A percentile compares a stretch with the other conserved stretches of the same genome.
phyloP scores from a whole-genome alignment of 768 basidiomycete species.

The Termitomyces sp. region DNA sequence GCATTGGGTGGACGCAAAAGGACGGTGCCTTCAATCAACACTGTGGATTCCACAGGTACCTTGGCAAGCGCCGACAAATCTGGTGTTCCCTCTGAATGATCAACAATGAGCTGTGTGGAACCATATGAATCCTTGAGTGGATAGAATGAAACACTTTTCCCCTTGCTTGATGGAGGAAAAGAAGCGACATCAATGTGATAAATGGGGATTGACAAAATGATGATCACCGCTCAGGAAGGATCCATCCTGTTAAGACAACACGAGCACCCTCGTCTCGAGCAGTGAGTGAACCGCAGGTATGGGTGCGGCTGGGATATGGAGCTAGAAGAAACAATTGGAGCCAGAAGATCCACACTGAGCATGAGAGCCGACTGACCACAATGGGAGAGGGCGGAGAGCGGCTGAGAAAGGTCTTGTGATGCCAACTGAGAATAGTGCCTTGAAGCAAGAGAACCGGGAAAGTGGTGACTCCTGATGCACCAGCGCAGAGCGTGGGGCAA shows the following conservation, averaged over 20 bases:
- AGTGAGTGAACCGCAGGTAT: slow-evolving; percentile 57
- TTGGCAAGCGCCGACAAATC: slow-evolving; percentile 43
- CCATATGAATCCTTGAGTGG: slow-evolving; percentile 78
- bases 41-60: slow-evolving; percentile 73
- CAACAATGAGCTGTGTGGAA: slow-evolving; percentile 71
- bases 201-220: slow-evolving; percentile 25
- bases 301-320: slow-evolving; percentile 58
- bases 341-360: slow-evolving; percentile 9
- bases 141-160: slow-evolving; percentile 77
- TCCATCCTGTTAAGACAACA: slow-evolving; percentile 79
- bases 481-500: slow-evolving; percentile 3
- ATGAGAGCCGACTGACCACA: slow-evolving; percentile 29
- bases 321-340: slow-evolving; percentile 31
- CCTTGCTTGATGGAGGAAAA: slow-evolving; percentile 48
- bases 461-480: slow-evolving; percentile 5
- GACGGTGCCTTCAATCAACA: slow-evolving; percentile 75
- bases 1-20: slow-evolving; percentile 56
- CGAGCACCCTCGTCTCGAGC: slow-evolving; percentile 42
- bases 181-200: slow-evolving; percentile 25
- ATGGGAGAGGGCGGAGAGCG: slow-evolving; percentile 19
- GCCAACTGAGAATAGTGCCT: slow-evolving; percentile 17
- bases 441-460: slow-evolving; percentile 9
- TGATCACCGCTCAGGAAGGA: slow-evolving; percentile 76
- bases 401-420: slow-evolving; percentile 17
- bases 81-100: slow-evolving; percentile 32